Evolutionary conservation across 2,329 filamentous ascomycete species (phyloP), one percentile per base, ranked within the genome.

Genomic region (Colletotrichum higginsianum): DNA sequence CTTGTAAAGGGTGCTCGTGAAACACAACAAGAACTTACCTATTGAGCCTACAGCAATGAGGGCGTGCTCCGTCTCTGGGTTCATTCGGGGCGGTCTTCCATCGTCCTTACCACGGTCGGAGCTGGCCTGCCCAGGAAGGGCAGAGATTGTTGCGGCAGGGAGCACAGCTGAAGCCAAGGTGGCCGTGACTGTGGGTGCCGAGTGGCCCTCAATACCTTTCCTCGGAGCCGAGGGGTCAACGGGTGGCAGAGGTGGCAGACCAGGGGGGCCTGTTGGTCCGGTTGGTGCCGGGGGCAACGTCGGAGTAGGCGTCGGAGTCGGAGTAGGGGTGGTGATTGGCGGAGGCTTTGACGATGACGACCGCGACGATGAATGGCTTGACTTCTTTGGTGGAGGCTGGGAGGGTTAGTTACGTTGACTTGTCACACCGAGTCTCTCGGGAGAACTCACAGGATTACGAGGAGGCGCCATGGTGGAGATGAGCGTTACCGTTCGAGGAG

Each of bases 41-140:
- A 82, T 80, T 16, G 80, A 76, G 8, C 80, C 81, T 23, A 77
- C 78, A 35, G 79, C 80, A 58, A 82, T 79, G 44, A 82, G 75
- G 18, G 79, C 76, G 42, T 80, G 79, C 60, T 81, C 78, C 12
- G 78, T 77, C 16, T 75, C 75, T 56, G 75, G 73, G 61, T 78
- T 76, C 62, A 80, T 72, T 11, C 71, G 35, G 30, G 72, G 26
- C 57, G 63, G 56, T 55, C 58, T 67, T 23, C 52, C 63, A 18
- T 74, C 67, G 4, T 71, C 68, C 15, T 62, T 60, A 40, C 67
- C 63, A 3, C 47, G 49, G 4, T 30, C 62, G 7, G 50, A 23
- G 23, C 50, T 67, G 7, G 67, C 64, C 38, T 71, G 61, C 16
- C 64, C 67, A 7, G 73, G 73, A 6, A 73, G 57, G 21, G 64